Evolutionary conservation across 768 basidiomycete species (phyloP).

Genomic region (Podaxis mareebaensis): DNA sequence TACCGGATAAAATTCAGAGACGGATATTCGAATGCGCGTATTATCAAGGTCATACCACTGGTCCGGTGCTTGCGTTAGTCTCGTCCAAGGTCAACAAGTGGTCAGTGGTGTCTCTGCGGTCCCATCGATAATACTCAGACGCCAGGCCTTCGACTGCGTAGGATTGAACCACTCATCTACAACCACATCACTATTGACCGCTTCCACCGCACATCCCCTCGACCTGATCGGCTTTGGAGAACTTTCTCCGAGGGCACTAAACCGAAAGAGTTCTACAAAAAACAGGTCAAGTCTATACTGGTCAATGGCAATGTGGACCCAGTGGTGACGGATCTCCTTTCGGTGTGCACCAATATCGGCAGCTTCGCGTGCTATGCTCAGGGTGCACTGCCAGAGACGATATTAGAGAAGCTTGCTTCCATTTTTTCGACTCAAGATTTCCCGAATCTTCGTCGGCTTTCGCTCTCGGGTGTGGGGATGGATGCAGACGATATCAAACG

Average conservation of each 20-base stretch:
- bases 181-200: conserved; percentile 1
- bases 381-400: conserved; percentile 1
- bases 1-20: conserved; percentile 4
- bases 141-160: not conserved
- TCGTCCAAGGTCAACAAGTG: conserved; percentile 3
- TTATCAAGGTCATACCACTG: not conserved
- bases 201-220: conserved; percentile 6
- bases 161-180: conserved; percentile 12
- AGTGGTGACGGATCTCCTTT: conserved; percentile 5
- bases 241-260: conserved; percentile 6
- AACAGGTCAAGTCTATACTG: conserved; percentile 5
- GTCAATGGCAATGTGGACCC: conserved; percentile 9
- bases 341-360: not conserved
- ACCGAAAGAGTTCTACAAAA: conserved; percentile 1
- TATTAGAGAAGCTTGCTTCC: conserved; percentile 1
- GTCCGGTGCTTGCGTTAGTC: conserved; percentile 3
- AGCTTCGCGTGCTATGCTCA: conserved; percentile 10
- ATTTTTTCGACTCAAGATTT: not conserved
- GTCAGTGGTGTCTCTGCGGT: not conserved
- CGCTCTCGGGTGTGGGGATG: not conserved
- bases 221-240: conserved; percentile 10
- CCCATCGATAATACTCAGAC: not conserved
- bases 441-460: conserved; percentile 7
- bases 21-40: not conserved
- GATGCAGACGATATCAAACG: not conserved